Base-by-base conservation (phyloP, 1,284 basidiomycete genomes). In the Naganishia cerealis region DNA sequence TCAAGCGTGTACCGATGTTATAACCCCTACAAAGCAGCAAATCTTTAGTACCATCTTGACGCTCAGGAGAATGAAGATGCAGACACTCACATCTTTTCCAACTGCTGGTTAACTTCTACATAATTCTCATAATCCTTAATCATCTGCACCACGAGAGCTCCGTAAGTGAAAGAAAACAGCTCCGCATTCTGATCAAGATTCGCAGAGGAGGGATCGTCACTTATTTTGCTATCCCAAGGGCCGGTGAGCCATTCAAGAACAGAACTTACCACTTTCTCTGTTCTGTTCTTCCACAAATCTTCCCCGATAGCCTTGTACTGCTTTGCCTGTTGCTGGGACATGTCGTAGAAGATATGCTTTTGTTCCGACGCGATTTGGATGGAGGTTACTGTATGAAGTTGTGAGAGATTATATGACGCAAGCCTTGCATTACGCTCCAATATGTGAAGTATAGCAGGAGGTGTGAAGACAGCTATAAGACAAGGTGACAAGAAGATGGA, bases 111-210 rank as follows among this genome's bases (percentile, higher is more conserved):
- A 66, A 87, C 86, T 79, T 95, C 92, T 16, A 84, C 84, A 75
- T 97, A 99, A 83, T 99, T 94, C 78, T 99, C 95, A 77, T 98
- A 99, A 81, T 99, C 96, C 79, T 98, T 95, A 74, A 99, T 93
- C 71, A 99, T 87, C 82, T 99, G 96, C 43, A 98, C 93, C 59
- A 99, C 96, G 57, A 99, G 86, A 18, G 94, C 93, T 62, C 96
- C 96, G 75, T 99, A 99, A 29, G 95, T 99, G 70, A 99, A 82
- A 3, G 94, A 90, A 80, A 99, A 99, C 24, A 99, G 86, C 81
- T 99, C 96, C 75, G 93, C 92, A 79, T 96, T 99, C 92, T 93
- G 78, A 43, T 43, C 12, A 26, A 21, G 29, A 12, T 18, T 29
- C n/a, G 57, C 46, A 33, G n/a, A 33, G 29, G 29, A 33, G 29